Evolutionary conservation across 2,329 filamentous ascomycete species (phyloP), one percentile per base, ranked within the genome.

Genomic region (Leptographium lundbergii): DNA sequence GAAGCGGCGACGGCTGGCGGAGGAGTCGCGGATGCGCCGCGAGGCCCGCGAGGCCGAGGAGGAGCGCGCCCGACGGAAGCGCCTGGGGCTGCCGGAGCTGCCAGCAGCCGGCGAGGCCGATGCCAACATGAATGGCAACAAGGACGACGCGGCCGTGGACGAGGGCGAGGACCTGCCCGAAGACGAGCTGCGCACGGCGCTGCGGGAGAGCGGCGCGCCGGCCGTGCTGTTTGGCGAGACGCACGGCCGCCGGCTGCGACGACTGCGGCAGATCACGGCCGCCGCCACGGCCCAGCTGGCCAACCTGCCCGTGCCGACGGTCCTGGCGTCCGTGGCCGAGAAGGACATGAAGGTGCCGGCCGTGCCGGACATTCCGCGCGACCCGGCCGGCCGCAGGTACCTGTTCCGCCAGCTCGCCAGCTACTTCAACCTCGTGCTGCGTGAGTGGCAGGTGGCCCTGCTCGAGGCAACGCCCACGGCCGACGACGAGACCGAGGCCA

Each of bases 351-450:
- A 91, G 71, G 84, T 97, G 27, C 75, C 82, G 1, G 76, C 78
- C 19, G 77, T 75, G 51, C 74, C 89, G 1, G 59, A 56, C 45
- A 60, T 65, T 11, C 61, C 63, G 47, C 24, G 80, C 66, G 87
- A 91, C 65, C 75, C 75, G 24, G 81, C 85, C 48, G 87, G 77
- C 0, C 81, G 84, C 53, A 75, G 80, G 52, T 91, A 87, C 71
- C 75, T 99, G 48, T 92, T 87, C 74, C 81, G 92, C 13, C 92
- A 99, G 72, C 78, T 99, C 59, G 89, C 88, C 24, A 94, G 89
- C 55, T 99, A 96, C 76, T 97, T 99, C 75, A 95, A 89, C 57
- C 90, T 99, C 84, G 84, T 99, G n/a, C 76, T 99, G 60, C 81
- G 79, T 52, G 92, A 95, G 71, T 99, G 95, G 87, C 84, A 91